phyloP scores from a whole-genome alignment of 2,329 filamentous ascomycete genomes.

The Delphinella strobiligena region DNA sequence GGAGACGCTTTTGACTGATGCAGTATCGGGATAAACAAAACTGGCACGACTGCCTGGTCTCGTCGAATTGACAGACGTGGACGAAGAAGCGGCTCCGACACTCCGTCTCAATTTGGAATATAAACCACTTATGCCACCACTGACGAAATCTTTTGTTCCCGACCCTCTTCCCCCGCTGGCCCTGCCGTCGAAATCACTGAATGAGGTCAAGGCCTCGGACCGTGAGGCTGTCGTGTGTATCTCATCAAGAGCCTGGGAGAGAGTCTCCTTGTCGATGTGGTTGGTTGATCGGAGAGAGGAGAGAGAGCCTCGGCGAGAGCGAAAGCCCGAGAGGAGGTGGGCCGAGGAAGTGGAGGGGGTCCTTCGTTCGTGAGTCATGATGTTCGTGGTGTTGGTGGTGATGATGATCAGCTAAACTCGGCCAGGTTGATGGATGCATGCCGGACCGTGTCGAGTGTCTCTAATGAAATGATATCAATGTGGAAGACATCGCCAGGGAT shows the following conservation, averaged over 20 bases:
- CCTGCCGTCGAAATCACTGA: constrained; percentile 78
- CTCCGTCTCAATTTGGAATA: constrained; percentile 63
- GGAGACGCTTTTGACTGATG: constrained; percentile 13
- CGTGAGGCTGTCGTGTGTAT: constrained; percentile 85
- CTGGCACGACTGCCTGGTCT: constrained; percentile 41
- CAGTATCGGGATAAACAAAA: constrained; percentile 18
- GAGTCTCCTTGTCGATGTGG: constrained; percentile 55
- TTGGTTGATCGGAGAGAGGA: constrained; percentile 25
- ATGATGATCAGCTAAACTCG: too few relatives aligned
- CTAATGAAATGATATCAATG: too few relatives aligned
- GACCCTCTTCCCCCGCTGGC: constrained; percentile 9
- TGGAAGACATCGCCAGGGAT: too few relatives aligned
- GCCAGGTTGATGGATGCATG: not conserved
- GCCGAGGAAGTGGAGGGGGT: not conserved
- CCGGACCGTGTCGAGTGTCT: not conserved
- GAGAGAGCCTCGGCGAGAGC: constrained; percentile 25
- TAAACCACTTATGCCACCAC: constrained; percentile 56
- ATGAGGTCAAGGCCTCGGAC: constrained; percentile 74
- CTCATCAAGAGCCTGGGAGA: constrained; percentile 67
- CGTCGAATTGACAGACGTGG: constrained; percentile 40
- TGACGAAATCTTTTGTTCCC: constrained; percentile 24
- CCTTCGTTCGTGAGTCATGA: not conserved
- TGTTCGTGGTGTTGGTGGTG: too few relatives aligned
- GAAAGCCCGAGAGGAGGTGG: not conserved
- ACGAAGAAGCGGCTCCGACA: constrained; percentile 14